Base-by-base conservation (phyloP, 306 rosid genomes). In the Sechiopsis laciniata region DNA sequence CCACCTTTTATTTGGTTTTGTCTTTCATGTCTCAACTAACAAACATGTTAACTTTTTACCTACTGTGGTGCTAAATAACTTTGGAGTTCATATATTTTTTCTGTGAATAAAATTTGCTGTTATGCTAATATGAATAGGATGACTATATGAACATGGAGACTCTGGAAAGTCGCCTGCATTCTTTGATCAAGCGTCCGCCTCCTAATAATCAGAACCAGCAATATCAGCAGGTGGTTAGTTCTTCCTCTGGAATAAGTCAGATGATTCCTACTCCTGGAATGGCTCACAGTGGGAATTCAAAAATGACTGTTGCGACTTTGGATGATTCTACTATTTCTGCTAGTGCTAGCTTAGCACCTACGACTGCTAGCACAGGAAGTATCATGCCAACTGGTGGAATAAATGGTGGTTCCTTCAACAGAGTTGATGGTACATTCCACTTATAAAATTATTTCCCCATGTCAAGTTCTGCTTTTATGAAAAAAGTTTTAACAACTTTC, bases 221-320 rank as follows among this genome's bases (percentile, higher is more conserved):
- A 60, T 84, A 85, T 77, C 78, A 83, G 29, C 97, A 83, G 79
- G 84, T 76, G 78, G 88, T 84, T 63, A 83, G 80, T 85, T 84
- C 93, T 62, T 70, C 86, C 26, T 84, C 97, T 70, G 80, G 91
- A 20, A 51, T 85, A 55, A 83, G 92, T 74, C 87, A 90, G 54
- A 94, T 94, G 99, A 94, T 91, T 84, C 96, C 99, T 20, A 94
- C 99, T 7, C 97, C 99, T 51, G 97, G 99, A 56, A 89, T 94
- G 87, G 78, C 88, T 16, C 90, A 88, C 73, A 75, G 80, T 80
- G 85, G 88, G 78, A 89, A 87, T 87, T 84, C 99, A 71, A 91
- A 76, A 78, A 80, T 87, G 87, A 79, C 73, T 61, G 89, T 78
- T 74, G 53, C 89, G 13, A 85, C 97, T 80, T 87, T 89, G 63